Evolutionary conservation across 495 filamentous ascomycete genomes (phyloP).

Genomic region (Rusavskia elegans): DNA sequence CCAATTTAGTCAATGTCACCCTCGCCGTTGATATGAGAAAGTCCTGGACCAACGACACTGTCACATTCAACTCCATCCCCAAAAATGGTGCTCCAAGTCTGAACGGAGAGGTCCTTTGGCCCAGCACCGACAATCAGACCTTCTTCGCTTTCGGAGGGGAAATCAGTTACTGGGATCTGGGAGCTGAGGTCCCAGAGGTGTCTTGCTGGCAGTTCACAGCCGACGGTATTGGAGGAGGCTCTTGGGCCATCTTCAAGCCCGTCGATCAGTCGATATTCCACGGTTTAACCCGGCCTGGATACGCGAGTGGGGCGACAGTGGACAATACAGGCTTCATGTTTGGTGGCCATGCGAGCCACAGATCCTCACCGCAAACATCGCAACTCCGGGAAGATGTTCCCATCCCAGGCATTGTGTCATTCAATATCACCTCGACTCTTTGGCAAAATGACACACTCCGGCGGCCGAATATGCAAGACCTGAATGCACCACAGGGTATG

Average conservation of each 20-base stretch:
- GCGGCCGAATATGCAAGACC: not conserved
- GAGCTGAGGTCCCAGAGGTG: not conserved
- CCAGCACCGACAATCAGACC: not conserved
- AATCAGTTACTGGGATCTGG: not conserved
- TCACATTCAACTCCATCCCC: not conserved
- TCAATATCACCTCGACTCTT: not conserved
- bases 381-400: not conserved
- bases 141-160: slow-evolving; percentile 2
- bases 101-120: not conserved
- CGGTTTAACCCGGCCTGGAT: not conserved
- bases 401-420: not conserved
- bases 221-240: not conserved
- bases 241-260: not conserved
- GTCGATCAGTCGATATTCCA: not conserved
- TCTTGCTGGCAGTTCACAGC: slow-evolving; percentile 1
- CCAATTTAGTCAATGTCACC: not conserved
- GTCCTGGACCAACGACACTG: not conserved
- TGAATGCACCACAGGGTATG: not conserved
- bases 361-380: not conserved
- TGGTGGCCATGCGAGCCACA: not conserved
- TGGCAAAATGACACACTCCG: not conserved
- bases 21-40: slow-evolving; percentile 1
- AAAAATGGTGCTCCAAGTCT: not conserved
- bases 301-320: not conserved
- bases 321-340: slow-evolving; percentile 1